Conservation (phyloP, 1,139 yeast species). For the Lodderomyces parapsilosis region DNA sequence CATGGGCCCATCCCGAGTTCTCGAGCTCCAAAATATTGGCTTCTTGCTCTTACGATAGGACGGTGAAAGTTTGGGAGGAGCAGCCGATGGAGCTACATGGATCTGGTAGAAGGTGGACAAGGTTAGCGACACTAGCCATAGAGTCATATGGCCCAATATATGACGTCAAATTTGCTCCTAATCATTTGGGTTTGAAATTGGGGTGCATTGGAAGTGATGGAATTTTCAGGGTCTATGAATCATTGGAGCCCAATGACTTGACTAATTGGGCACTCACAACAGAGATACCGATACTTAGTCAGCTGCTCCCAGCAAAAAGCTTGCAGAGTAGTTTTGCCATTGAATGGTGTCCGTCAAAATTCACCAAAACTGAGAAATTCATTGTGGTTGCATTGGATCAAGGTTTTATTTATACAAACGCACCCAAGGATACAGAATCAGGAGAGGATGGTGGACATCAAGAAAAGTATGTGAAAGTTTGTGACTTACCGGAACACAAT, state of each 20-base stretch:
- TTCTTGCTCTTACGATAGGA: conserved; percentile 85
- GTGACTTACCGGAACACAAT: conserved; percentile 68
- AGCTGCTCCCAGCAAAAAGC: conserved; percentile 67
- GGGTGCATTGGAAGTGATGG: conserved; percentile 95
- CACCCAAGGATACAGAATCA: conserved; percentile 10
- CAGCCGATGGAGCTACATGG: conserved; percentile 73
- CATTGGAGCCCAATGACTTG: conserved; percentile 83
- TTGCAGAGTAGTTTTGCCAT: conserved; percentile 84
- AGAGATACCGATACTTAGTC: conserved; percentile 66
- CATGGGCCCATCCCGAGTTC: conserved; percentile 95
- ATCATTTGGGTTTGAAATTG: conserved; percentile 75
- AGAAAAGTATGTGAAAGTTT: conserved; percentile 30
- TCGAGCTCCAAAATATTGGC: conserved; percentile 75
- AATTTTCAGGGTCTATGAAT: conserved; percentile 79
- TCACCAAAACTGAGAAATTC: conserved; percentile 68
- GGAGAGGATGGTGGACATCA: conserved; percentile 11
- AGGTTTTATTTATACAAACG: conserved; percentile 66
- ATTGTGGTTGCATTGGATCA: conserved; percentile 87
- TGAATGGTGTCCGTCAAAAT: conserved; percentile 93
- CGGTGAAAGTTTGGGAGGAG: conserved; percentile 90
- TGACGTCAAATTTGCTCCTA: conserved; percentile 87
- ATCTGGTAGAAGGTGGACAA: conserved; percentile 80
- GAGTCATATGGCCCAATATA: conserved; percentile 89
- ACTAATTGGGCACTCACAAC: conserved; percentile 77
- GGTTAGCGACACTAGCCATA: conserved; percentile 65